phyloP scores from a whole-genome alignment of 306 rosid species.

The Malus orientalis region DNA sequence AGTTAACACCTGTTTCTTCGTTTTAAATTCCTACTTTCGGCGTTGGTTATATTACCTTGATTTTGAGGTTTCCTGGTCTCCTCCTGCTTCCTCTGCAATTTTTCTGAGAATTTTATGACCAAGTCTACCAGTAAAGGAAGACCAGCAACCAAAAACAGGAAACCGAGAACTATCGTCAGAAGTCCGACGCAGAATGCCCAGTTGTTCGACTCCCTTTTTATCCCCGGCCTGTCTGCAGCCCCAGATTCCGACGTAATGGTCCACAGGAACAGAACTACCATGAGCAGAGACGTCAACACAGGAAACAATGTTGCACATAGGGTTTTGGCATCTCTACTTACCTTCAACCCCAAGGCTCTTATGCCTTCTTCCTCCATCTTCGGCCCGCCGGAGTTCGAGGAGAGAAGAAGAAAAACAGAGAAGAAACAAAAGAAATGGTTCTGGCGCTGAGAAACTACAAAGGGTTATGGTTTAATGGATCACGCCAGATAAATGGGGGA shows the following conservation, averaged over 20 bases:
- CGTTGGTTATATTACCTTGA: background rate
- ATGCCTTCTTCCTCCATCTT: conserved; percentile 11
- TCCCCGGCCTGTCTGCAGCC: conserved; percentile 18
- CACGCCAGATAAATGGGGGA: background rate
- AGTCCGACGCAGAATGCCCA: conserved; percentile 36
- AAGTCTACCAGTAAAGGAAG: conserved; percentile 46
- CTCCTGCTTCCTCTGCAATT: conserved; percentile 25
- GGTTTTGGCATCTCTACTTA: background rate
- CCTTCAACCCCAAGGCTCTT: conserved; percentile 14
- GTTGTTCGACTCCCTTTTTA: background rate
- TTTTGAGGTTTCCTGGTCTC: conserved; percentile 17
- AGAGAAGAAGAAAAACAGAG: background rate
- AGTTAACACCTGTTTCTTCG: background rate
- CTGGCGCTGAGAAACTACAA: background rate
- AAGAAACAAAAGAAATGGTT: background rate
- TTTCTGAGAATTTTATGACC: conserved; percentile 33
- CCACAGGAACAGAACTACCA: conserved; percentile 29
- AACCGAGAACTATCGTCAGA: conserved; percentile 40
- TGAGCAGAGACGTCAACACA: conserved; percentile 19
- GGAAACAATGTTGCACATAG: conserved; percentile 16
- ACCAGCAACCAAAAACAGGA: conserved; percentile 38
- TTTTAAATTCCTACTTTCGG: background rate
- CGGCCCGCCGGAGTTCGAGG: background rate
- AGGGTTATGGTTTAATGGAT: background rate
- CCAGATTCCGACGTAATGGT: conserved; percentile 28